Evolutionary conservation across 192 early-diverging fungal species (phyloP), one percentile per base, ranked within the genome.

Genomic region (Irineochytrium annulatum): DNA sequence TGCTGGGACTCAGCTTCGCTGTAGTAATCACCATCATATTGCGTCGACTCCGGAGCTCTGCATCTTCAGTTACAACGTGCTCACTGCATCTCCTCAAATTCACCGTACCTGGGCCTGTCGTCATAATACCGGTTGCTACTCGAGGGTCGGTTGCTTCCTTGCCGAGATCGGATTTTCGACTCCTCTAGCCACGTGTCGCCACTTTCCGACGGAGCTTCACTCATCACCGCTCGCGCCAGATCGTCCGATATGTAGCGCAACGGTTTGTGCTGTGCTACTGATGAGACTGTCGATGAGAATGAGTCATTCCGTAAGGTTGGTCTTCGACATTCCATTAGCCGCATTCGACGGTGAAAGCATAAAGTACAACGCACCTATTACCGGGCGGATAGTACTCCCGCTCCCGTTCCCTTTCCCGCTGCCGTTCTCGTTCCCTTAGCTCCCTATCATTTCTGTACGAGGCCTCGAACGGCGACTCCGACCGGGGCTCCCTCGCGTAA

Each of bases 11-110:
- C 46, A 8, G 46, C 46, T 24, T 49, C 46, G 11, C 11, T 17
- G 22, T 49, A 49, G 46, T 49, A 49, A 24, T 49, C 46, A 5
- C 17, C 46, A 49, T 49, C 46, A 24, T 49, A 49, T 22, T 49
- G 17, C n/a, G 37, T 8, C 37, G n/a, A 8, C 37, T n/a, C 37
- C n/a, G 37, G 11, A 41, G 37, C 8, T n/a, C 37, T 41, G n/a
- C 11, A n/a, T 22, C 26, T 24, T 24, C 46, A 49, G 26, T 49
- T n/a, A n/a, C 37, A 13, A 8, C 37, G 11, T 8, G 8, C 8
- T 41, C n/a, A n/a, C 37, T 41, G 37, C 8, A n/a, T 13, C 11
- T 41, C 37, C 8, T 41, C 37, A 41, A n/a, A n/a, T 13, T 41
- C 11, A 41, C n/a, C 37, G n/a, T 41, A n/a, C 37, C 37, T 8